Conservation (phyloP, 2,329 filamentous ascomycete species). For the Apiospora saccharicola region DNA sequence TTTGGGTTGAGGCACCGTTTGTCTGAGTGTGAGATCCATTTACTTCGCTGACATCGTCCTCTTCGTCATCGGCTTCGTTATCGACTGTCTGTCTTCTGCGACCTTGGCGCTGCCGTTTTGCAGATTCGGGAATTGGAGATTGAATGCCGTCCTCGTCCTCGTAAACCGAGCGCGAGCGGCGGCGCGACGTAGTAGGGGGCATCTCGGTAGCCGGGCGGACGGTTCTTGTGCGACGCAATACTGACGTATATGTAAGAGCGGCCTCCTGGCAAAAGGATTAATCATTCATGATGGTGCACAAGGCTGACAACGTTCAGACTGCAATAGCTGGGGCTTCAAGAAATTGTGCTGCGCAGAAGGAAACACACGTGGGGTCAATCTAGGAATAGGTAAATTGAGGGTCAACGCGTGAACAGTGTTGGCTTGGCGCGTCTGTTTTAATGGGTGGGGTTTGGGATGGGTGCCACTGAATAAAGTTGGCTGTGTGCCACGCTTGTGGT, state of each 20-base stretch:
- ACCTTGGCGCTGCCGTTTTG: conserved; percentile 29
- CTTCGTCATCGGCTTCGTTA: conserved; percentile 32
- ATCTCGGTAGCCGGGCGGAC: conserved; percentile 31
- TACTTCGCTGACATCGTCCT: conserved; percentile 8
- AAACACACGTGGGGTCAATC: neutral
- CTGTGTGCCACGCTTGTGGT: neutral
- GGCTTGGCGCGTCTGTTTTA: conserved; percentile 4
- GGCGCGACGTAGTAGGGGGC: conserved; percentile 44
- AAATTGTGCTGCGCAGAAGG: neutral
- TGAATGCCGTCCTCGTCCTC: conserved; percentile 48
- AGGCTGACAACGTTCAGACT: neutral
- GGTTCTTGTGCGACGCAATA: neutral
- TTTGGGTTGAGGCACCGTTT: conserved; percentile 24
- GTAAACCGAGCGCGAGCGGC: conserved; percentile 52
- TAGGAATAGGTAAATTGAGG: neutral
- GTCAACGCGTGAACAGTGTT: neutral
- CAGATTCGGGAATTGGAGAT: conserved; percentile 36
- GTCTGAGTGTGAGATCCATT: conserved; percentile 14
- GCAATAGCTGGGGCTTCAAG: neutral
- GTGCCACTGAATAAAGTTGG: conserved; percentile 14
- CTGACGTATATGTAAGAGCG: neutral
- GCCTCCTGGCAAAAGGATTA: neutral
- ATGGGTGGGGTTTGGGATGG: conserved; percentile 12
- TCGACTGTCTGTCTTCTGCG: conserved; percentile 47
- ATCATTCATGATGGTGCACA: neutral